phyloP scores from a whole-genome alignment of 2,329 filamentous ascomycete genomes.

The Simplicillium aogashimaense region DNA sequence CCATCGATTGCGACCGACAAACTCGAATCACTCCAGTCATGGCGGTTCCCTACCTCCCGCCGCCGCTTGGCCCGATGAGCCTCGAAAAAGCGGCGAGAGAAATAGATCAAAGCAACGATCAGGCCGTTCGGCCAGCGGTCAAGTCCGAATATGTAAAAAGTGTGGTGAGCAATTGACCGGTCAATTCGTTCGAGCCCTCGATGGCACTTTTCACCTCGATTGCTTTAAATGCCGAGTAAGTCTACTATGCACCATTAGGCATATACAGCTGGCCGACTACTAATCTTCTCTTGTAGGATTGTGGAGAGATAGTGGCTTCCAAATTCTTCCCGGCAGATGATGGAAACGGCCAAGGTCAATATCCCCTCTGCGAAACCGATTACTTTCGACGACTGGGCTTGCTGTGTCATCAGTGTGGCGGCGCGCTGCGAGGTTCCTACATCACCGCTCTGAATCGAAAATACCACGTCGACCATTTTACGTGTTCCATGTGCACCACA shows the following conservation, averaged over 20 bases:
- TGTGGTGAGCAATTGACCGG: slow-evolving; percentile 81
- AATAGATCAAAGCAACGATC: slow-evolving; percentile 45
- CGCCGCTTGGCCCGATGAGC: slow-evolving; percentile 29
- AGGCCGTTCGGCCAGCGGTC: slow-evolving; percentile 47
- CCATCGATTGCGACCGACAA: slow-evolving; percentile 22
- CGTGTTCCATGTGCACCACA: slow-evolving; percentile 90
- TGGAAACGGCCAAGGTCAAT: slow-evolving; percentile 75
- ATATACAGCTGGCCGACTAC: not conserved
- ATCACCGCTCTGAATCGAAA: slow-evolving; percentile 96
- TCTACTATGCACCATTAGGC: slow-evolving; percentile 10
- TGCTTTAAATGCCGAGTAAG: slow-evolving; percentile 95
- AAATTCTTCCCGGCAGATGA: slow-evolving; percentile 98
- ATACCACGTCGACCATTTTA: slow-evolving; percentile 99
- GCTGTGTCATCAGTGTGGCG: slow-evolving; percentile 84
- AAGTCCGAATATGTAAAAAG: slow-evolving; percentile 67
- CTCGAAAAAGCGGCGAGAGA: slow-evolving; percentile 44
- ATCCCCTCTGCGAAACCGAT: slow-evolving; percentile 94
- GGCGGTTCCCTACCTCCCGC: slow-evolving; percentile 14
- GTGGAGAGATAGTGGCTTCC: slow-evolving; percentile 90
- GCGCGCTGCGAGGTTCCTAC: slow-evolving; percentile 89
- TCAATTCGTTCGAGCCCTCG: slow-evolving; percentile 89
- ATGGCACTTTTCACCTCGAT: slow-evolving; percentile 91
- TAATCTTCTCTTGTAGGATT: slow-evolving; percentile 55
- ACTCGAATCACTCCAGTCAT: slow-evolving; percentile 22
- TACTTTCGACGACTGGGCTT: slow-evolving; percentile 91